Base-by-base conservation (phyloP, 2,329 filamentous ascomycete genomes). In the Aspergillus cejpii region DNA sequence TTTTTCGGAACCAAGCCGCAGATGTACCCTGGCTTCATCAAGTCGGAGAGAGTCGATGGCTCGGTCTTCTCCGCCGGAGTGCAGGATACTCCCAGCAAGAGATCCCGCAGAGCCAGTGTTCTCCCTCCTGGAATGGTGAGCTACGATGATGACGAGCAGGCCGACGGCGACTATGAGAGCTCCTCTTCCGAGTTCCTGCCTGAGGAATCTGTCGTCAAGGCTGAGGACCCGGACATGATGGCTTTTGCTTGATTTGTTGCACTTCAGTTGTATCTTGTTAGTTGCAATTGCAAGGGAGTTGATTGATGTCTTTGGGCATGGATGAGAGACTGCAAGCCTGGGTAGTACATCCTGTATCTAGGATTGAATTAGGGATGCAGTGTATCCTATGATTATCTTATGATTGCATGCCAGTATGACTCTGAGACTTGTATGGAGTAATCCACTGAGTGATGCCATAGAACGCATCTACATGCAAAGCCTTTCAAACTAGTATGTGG, bases 101-200 rank as follows among this genome's bases (percentile, higher is more conserved):
- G 57, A 8, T 44, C 48, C 21, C 54, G 58, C 12, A 56, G 39
- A 45, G 43, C 49, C 15, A 52, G 47, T 27, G n/a, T 24, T 15
- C 47, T 52, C 8, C 41, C 49, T 20, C 15, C 39, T 8, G 57
- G 51, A 3, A 55, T 55, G 46, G 43, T 58, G 14, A 43, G 20
- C 6, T 59, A 56, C n/a, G 50, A 52, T 5, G 45, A 44, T 0
- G 34, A 44, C 3, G 41, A 38, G 3, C 37, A 43, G 11, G 33
- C 21, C 12, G 48, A 41, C 15, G 38, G 29, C 31, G 38, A 49
- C 12, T 10, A 36, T 15, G 54, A 59, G 14, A 58, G 49, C 21
- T 58, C 53, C 21, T 43, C 45, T 3, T 53, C 51, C 1, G 54
- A 58, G 45, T 58, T 52, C 37, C 12, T 41, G 7, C 57, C 56